phyloP scores from a whole-genome alignment of 192 early-diverging fungal species.

The Backusella sp. region DNA sequence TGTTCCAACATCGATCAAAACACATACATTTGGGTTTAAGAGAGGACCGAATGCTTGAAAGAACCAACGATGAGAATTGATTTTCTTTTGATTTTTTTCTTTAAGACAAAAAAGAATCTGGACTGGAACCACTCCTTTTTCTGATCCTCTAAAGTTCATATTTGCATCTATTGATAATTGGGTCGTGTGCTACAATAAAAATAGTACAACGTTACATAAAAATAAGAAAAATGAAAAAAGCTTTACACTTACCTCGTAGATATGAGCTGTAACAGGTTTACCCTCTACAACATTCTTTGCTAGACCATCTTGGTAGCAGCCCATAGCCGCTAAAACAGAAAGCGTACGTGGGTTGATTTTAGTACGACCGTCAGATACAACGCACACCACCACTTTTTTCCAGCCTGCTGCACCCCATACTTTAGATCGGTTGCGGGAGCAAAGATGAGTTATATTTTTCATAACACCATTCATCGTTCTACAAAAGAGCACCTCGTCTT shows the following conservation, averaged over 20 bases:
- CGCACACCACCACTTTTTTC: conserved; percentile 78
- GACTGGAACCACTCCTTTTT: conserved; percentile 56
- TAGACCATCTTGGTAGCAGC: conserved; percentile 78
- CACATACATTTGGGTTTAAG: conserved; percentile 60
- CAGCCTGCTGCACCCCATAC: conserved; percentile 72
- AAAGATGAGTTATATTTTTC: conserved; percentile 84
- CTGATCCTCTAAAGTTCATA: conserved; percentile 46
- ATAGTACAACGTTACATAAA: conserved; percentile 6
- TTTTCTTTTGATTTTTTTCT: conserved; percentile 67
- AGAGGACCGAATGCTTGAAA: conserved; percentile 61
- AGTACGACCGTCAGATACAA: conserved; percentile 76
- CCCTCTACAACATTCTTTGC: conserved; percentile 63
- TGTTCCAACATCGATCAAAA: conserved; percentile 79
- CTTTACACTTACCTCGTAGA: conserved; percentile 54
- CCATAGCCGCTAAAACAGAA: conserved; percentile 70
- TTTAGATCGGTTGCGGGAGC: conserved; percentile 57
- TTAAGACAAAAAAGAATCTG: conserved; percentile 84
- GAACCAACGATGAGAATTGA: conserved; percentile 67
- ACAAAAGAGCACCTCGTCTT: conserved; percentile 89
- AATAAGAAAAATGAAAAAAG: not conserved
- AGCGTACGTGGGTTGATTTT: conserved; percentile 64
- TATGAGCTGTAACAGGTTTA: conserved; percentile 60
- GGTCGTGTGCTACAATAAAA: conserved; percentile 47
- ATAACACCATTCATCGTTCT: conserved; percentile 85
- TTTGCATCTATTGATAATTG: conserved; percentile 59